Conservation (phyloP, 108 stramenopile genomes). For the Tribonema minus region DNA sequence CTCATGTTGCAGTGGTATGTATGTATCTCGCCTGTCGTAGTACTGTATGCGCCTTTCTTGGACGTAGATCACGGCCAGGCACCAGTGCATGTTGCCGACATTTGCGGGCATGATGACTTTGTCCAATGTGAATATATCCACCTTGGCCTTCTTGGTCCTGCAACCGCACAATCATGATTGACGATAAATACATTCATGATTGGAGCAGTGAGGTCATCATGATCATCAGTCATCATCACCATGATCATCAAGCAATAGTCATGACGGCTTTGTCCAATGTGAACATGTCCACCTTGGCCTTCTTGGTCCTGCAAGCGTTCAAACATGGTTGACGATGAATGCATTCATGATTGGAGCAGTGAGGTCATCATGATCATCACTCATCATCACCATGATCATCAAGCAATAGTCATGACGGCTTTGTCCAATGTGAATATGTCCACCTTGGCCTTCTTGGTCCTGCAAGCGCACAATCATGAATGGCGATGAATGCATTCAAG, state of each 20-base stretch:
- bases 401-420: conserved; percentile 81
- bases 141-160: not conserved
- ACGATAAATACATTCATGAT: no score
- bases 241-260: no score
- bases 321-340: no score
- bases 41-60: conserved; percentile 65
- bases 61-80: conserved; percentile 79
- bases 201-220: no score
- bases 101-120: conserved; percentile 87
- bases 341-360: no score
- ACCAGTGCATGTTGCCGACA: conserved; percentile 81
- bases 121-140: conserved; percentile 79
- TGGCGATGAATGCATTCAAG: no score
- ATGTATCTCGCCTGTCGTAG: conserved; percentile 50
- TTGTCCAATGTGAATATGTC: conserved; percentile 85
- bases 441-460: conserved; percentile 7
- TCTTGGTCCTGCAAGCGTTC: not conserved
- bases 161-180: no score
- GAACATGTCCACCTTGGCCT: conserved; percentile 74
- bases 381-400: no score
- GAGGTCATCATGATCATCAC: no score
- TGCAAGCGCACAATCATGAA: no score
- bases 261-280: conserved; percentile 79
- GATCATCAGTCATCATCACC: no score
- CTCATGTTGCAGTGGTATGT: no score